phyloP scores from a whole-genome alignment of 2,329 filamentous ascomycete species.

The Nemania bipapillata region DNA sequence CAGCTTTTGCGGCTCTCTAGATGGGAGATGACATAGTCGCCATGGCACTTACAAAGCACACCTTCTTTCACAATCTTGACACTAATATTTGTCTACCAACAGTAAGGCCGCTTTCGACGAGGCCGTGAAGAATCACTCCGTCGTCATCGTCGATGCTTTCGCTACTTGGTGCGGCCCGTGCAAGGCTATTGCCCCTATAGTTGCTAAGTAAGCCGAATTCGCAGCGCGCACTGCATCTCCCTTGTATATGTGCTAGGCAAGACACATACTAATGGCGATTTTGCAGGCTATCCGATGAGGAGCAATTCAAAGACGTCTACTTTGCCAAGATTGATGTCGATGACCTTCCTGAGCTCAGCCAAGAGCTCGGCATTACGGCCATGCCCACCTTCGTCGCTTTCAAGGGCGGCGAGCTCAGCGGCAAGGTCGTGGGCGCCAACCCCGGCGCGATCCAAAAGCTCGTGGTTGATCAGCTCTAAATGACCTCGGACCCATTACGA shows the following conservation, averaged over 20 bases:
- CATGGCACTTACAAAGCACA: neutral
- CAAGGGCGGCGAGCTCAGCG: conserved; percentile 78
- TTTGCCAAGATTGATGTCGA: conserved; percentile 96
- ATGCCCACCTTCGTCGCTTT: conserved; percentile 94
- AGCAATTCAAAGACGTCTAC: conserved; percentile 68
- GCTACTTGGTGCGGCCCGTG: conserved; percentile 95
- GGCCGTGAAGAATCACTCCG: conserved; percentile 56
- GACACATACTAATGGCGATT: conserved; percentile 20
- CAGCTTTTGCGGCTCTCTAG: no score
- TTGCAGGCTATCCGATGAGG: conserved; percentile 67
- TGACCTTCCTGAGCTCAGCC: conserved; percentile 76
- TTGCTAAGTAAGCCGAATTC: conserved; percentile 67
- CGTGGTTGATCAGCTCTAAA: conserved; percentile 47
- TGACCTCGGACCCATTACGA: neutral
- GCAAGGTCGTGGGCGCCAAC: conserved; percentile 83
- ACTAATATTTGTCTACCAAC: conserved; percentile 31
- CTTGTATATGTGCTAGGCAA: neutral
- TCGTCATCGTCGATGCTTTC: conserved; percentile 86
- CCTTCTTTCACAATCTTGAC: conserved; percentile 1
- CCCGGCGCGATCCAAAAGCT: conserved; percentile 69
- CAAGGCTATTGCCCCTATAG: conserved; percentile 84
- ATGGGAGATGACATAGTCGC: neutral
- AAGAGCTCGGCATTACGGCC: conserved; percentile 82
- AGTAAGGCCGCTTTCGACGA: conserved; percentile 49
- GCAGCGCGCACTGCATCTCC: neutral